Percentiles rank a stretch among this genome's conserved stretches.
These are phyloP conservation scores for Dryas alaskensis DNA, from an alignment of 306 rosid species.

Conservation along the genomic window DNA sequence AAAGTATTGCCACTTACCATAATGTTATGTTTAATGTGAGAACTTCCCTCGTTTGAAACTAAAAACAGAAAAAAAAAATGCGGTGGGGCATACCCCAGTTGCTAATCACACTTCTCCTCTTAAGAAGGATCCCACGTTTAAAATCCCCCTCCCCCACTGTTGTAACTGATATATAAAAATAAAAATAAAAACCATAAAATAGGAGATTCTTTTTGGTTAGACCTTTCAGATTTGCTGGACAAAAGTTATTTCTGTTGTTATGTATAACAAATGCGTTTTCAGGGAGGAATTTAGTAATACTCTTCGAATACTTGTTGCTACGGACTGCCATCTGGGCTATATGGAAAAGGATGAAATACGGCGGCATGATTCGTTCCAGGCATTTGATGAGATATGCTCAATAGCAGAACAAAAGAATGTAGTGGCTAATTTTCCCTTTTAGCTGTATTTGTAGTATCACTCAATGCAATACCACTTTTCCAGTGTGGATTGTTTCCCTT, in stretches of 20 bases:
- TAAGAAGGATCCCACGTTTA: neutral
- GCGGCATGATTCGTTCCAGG: conserved; percentile 86
- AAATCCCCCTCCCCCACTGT: neutral
- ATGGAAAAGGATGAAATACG: conserved; percentile 97
- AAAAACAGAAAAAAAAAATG: neutral
- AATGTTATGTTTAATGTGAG: neutral
- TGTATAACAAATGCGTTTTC: conserved; percentile 2
- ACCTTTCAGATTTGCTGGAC: neutral
- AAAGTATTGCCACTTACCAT: neutral
- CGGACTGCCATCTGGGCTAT: conserved; percentile 94
- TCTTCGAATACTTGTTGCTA: conserved; percentile 79
- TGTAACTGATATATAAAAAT: neutral
- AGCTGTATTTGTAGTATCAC: conserved; percentile 3
- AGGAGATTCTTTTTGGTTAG: neutral
- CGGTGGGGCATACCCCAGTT: neutral
- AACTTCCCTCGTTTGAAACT: neutral
- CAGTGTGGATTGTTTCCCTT: neutral
- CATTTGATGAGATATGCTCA: conserved; percentile 91
- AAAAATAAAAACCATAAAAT: neutral
- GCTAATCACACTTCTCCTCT: neutral
- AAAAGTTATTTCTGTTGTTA: neutral
- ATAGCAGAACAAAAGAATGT: conserved; percentile 68
- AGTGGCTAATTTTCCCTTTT: neutral
- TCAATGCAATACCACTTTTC: neutral
- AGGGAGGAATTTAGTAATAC: conserved; percentile 68